Percentiles rank a stretch among this genome's conserved stretches.
Evolutionary conservation across 371 early-diverging fungal species (phyloP).

Genomic region (Enteropsectra breve): DNA sequence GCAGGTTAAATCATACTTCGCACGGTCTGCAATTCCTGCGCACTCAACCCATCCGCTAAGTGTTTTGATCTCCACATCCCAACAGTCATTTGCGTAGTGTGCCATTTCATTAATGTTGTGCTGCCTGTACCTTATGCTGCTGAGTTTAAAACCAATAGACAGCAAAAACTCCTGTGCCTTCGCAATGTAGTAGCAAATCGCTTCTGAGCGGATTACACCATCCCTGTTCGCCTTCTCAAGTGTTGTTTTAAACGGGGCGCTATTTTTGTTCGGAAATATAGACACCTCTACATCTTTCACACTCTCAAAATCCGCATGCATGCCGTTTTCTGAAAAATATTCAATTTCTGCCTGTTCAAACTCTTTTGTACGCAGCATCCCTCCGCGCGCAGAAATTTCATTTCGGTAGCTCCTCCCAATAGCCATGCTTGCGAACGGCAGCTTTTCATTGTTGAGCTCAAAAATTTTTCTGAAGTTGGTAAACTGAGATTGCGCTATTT

Average conservation of each 20-base stretch:
- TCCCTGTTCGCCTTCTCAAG: slow-evolving; percentile 82
- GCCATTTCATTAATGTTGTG: slow-evolving; percentile 99
- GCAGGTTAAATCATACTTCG: slow-evolving; percentile 86
- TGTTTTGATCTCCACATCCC: slow-evolving; percentile 59
- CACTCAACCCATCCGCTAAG: slow-evolving; percentile 95
- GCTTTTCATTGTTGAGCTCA: slow-evolving; percentile 87
- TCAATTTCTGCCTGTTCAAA: slow-evolving; percentile 99
- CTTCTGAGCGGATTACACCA: slow-evolving; percentile 80
- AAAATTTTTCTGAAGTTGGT: slow-evolving; percentile 87
- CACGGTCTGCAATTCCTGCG: slow-evolving; percentile 98
- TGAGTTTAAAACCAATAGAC: slow-evolving; percentile 79
- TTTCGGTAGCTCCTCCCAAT: slow-evolving; percentile 97
- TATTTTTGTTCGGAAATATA: slow-evolving; percentile 63
- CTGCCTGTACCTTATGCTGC: slow-evolving; percentile 86
- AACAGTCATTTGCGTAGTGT: slow-evolving; percentile 95
- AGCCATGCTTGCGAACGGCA: slow-evolving; percentile 96
- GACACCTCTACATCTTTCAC: slow-evolving; percentile 68
- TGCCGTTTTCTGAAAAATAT: slow-evolving; percentile 84
- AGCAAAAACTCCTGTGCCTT: slow-evolving; percentile 81
- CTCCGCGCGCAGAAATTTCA: slow-evolving; percentile 93
- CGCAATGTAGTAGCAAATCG: slow-evolving; percentile 92
- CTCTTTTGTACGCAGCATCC: slow-evolving; percentile 89
- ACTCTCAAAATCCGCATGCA: slow-evolving; percentile 76
- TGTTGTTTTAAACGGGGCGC: slow-evolving; percentile 63
- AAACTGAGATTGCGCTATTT: slow-evolving; percentile 99